Conservation (phyloP, 257 asterid species). For the Ballota nigra region DNA sequence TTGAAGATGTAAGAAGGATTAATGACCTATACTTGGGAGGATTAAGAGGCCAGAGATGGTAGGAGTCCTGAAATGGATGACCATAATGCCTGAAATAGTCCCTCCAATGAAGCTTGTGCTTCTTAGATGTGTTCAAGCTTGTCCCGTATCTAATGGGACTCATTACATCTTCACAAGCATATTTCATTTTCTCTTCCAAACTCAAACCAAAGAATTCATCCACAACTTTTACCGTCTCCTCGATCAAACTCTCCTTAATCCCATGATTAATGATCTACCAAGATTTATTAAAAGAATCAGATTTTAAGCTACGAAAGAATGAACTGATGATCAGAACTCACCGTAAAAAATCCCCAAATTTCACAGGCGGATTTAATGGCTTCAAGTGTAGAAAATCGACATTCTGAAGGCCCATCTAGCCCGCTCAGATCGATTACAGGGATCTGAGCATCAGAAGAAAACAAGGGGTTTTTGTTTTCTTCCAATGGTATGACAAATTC, state of each 20-base stretch:
- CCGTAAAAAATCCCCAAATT: constrained; percentile 54
- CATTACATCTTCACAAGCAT: constrained; percentile 56
- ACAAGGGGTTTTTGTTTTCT: constrained; percentile 25
- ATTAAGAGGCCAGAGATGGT: constrained; percentile 49
- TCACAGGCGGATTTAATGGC: constrained; percentile 45
- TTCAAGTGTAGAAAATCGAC: constrained; percentile 26
- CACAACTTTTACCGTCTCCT: constrained; percentile 34
- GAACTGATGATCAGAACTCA: constrained; percentile 15
- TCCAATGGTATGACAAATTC: constrained; percentile 32
- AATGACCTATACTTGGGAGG: constrained; percentile 49
- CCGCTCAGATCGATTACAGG: constrained; percentile 46
- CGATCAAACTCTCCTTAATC: constrained; percentile 25
- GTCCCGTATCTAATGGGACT: constrained; percentile 54
- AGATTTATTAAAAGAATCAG: not conserved
- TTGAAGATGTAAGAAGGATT: not conserved
- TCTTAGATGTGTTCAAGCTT: constrained; percentile 47
- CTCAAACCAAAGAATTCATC: constrained; percentile 39
- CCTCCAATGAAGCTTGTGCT: constrained; percentile 54
- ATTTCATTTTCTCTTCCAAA: constrained; percentile 43
- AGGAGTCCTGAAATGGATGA: constrained; percentile 32
- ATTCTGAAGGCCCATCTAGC: constrained; percentile 21
- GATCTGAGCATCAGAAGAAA: constrained; percentile 19
- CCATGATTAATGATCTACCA: constrained; percentile 47
- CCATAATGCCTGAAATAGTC: constrained; percentile 60
- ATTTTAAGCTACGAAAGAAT: no score